phyloP scores from a whole-genome alignment of 345 rosid genomes.

The Heritiera littoralis region DNA sequence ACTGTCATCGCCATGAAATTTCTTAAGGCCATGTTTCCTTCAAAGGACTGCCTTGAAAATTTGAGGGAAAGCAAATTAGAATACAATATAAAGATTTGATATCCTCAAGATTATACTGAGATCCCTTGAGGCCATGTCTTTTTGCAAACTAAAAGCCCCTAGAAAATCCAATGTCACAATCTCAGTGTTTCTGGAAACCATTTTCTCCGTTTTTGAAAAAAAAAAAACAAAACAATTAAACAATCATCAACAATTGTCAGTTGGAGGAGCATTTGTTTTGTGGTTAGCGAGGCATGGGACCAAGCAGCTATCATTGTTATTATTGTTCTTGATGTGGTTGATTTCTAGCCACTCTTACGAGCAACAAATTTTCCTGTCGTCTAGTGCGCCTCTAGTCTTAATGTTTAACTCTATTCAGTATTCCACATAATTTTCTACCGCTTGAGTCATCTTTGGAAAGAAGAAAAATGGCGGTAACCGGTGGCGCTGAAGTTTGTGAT shows the following conservation, averaged over 20 bases:
- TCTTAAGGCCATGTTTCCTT: neutral
- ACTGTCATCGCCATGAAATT: neutral
- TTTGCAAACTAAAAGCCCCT: neutral
- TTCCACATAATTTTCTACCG: neutral
- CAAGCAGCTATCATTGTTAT: neutral
- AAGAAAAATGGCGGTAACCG: neutral
- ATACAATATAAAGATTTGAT: neutral
- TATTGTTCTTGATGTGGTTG: neutral
- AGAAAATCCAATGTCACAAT: neutral
- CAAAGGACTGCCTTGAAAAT: neutral
- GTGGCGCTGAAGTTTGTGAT: slow-evolving; percentile 23
- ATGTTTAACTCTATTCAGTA: neutral
- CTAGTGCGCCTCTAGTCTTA: neutral
- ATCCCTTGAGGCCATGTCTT: neutral
- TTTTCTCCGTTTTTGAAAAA: neutral
- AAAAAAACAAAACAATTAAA: neutral
- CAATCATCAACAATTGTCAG: neutral
- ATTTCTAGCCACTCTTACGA: neutral
- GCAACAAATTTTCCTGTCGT: neutral
- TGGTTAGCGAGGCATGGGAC: neutral
- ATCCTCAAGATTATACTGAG: neutral
- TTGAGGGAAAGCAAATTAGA: neutral
- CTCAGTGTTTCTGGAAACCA: neutral
- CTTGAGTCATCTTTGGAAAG: neutral
- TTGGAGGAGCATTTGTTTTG: neutral